phyloP scores from a whole-genome alignment of 768 basidiomycete genomes.

The Russula ochroleuca region DNA sequence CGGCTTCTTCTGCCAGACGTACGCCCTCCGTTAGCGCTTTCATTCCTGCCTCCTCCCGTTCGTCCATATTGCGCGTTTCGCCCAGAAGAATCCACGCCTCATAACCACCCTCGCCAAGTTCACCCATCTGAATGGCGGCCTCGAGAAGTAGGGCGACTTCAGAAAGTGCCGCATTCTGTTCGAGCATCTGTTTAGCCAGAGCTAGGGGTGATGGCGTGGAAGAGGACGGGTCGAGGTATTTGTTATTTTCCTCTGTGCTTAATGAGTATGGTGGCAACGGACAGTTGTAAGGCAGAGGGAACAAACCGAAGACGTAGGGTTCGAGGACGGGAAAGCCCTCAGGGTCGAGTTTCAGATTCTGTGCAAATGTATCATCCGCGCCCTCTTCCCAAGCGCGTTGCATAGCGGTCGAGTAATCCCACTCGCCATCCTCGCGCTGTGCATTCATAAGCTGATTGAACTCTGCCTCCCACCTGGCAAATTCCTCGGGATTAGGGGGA shows the following conservation, averaged over 20 bases:
- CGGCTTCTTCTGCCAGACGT: constrained; percentile 56
- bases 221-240: constrained; percentile 53
- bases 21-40: constrained; percentile 73
- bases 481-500: constrained; percentile 55
- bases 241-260: constrained; percentile 64
- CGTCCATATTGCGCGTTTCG: constrained; percentile 85
- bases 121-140: constrained; percentile 81
- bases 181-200: constrained; percentile 73
- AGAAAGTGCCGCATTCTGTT: constrained; percentile 78
- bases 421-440: constrained; percentile 56
- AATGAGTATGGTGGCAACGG: constrained; percentile 10
- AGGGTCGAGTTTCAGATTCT: constrained; percentile 51
- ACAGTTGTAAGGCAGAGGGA: background rate
- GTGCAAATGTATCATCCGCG: constrained; percentile 33
- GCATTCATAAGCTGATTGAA: constrained; percentile 73
- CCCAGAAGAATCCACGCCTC: constrained; percentile 93
- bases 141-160: constrained; percentile 86
- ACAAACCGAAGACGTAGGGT: constrained; percentile 74
- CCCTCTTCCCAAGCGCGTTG: constrained; percentile 53
- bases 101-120: constrained; percentile 74
- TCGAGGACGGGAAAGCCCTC: constrained; percentile 73
- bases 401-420: constrained; percentile 53
- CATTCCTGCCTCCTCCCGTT: constrained; percentile 79
- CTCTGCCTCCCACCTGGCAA: constrained; percentile 79
- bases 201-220: constrained; percentile 49